Base-by-base conservation (phyloP, 116 monocot species). In the Zostera marina region DNA sequence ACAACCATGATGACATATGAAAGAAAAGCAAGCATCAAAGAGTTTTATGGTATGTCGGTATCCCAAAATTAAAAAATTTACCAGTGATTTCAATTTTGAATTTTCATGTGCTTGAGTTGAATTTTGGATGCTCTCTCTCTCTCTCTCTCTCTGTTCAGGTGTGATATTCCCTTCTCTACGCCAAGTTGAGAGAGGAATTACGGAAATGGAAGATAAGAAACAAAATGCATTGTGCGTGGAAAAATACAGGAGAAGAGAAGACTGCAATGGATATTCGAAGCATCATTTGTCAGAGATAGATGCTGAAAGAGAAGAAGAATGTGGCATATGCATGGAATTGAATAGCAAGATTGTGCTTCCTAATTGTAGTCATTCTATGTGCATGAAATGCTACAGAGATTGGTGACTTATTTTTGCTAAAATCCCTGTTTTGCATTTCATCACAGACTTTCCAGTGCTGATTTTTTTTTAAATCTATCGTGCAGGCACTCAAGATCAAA, bases 251-350 rank as follows among this genome's bases (percentile, higher is more conserved):
- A 77, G 55, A 69, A 88, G 72, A 77, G 82, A 74, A 54, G 79
- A 79, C 26, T 76, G 71, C 64, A 81, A 81, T 12, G 69, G 44
- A 22, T 65, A 51, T 45, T 15, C 1, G 49, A 51, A 10, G 20
- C 66, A 53, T 55, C 60, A 61, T 26, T 64, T 87, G n/a, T 79
- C 76, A 8, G 87, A 79, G 21, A 63, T 82, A 47, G 82, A 87
- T 63, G 47, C 47, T 39, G 87, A 87, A 68, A 79, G 87, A 63
- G 87, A 87, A 68, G 79, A 87, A 61, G 87, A 87, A 69, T 87
- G 87, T 67, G 87, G 82, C 9, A 87, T 87, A 40, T 82, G 87
- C 72, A 74, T 87, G 87, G 87, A 87, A 62, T 68, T 82, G 49
- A 87, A 74, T 48, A 79, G 79, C 87, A 87, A 74, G 70, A 73